Evolutionary conservation across 2,329 filamentous ascomycete genomes (phyloP).

Genomic region (Penicillium sp.): DNA sequence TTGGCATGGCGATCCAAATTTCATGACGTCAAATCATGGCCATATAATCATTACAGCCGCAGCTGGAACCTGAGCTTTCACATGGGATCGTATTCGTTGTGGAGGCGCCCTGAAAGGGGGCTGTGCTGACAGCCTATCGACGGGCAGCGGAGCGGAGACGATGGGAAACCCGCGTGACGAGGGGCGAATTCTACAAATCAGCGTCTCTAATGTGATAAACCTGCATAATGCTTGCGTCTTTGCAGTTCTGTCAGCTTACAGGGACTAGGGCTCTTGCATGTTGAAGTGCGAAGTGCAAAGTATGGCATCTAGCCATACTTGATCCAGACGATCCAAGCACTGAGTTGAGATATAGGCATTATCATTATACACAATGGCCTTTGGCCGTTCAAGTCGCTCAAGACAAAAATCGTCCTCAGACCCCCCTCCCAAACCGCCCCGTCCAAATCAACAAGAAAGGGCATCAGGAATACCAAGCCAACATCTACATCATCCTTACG

Average conservation of each 20-base stretch:
- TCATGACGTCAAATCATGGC: background rate
- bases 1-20: background rate
- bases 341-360: too few relatives aligned
- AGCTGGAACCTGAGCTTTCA: conserved; percentile 1
- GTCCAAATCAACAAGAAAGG: background rate
- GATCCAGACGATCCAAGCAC: background rate
- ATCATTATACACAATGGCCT: background rate
- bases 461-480: background rate
- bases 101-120: background rate
- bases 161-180: background rate
- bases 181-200: conserved; percentile 1
- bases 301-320: background rate
- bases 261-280: background rate
- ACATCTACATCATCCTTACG: background rate
- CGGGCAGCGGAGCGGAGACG: background rate
- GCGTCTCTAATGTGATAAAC: background rate
- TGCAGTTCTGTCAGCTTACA: background rate
- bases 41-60: background rate
- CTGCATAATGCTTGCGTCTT: conserved; percentile 3
- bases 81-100: background rate
- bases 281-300: background rate
- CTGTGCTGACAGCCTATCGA: conserved; percentile 6
- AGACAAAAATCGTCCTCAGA: background rate
- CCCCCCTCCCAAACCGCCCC: conserved; percentile 7
- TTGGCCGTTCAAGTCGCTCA: background rate